A percentile compares a stretch with the other conserved stretches of the same genome.
Evolutionary conservation across 208 protist genomes (phyloP).

Genomic region (Acanthamoeba polyphaga): DNA sequence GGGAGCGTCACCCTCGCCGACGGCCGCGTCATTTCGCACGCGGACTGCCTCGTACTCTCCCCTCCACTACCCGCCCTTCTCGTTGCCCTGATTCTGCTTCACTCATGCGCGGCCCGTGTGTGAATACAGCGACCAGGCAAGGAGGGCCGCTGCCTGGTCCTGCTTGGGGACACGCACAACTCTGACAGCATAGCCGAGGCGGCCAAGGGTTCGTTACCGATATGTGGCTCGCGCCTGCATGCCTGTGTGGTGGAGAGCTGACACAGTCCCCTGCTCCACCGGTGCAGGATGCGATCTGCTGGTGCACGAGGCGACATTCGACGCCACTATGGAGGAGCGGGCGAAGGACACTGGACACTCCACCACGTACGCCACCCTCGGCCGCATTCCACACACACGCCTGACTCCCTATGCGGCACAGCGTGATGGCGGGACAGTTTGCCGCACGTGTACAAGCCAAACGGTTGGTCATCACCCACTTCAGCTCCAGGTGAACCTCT

Average conservation of each 20-base stretch:
- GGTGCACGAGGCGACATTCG: conserved; percentile 5
- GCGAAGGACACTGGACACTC: neutral
- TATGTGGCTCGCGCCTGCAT: neutral
- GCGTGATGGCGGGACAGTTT: conserved; percentile 6
- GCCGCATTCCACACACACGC: neutral
- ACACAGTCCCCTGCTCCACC: no score
- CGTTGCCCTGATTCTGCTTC: neutral
- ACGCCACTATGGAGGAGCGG: neutral
- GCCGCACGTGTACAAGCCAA: neutral
- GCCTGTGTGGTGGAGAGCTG: neutral
- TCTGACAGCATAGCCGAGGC: conserved; percentile 1
- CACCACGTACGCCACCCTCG: neutral
- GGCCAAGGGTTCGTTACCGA: neutral
- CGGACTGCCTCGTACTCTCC: neutral
- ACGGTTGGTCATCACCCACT: conserved; percentile 39
- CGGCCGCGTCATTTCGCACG: neutral
- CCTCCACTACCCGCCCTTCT: neutral
- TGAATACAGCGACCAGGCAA: neutral
- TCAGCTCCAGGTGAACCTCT: neutral
- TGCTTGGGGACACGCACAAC: neutral
- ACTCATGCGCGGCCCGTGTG: no score
- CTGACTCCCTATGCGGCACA: neutral
- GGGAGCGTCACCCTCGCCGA: neutral
- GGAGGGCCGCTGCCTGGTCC: neutral
- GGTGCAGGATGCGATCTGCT: neutral